Conservation (phyloP, 192 early-diverging fungal species). For the Backusella morwellensis region DNA sequence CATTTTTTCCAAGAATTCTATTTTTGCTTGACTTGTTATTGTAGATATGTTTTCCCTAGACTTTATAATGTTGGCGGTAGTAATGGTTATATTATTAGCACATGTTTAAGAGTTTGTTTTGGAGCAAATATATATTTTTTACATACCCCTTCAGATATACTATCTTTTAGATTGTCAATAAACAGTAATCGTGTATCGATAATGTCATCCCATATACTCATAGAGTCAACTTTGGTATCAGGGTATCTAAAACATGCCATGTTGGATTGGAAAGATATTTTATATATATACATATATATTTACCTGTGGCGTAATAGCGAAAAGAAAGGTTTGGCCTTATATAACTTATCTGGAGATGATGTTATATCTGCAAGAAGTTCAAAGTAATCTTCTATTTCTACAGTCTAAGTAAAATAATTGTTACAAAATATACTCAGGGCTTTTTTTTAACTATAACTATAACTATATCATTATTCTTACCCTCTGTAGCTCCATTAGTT, state of each 20-base stretch:
- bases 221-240: slow-evolving; percentile 41
- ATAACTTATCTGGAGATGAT: background rate
- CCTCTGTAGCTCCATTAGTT: slow-evolving; percentile 40
- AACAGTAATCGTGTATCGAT: slow-evolving; percentile 45
- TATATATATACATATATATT: background rate
- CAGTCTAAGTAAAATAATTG: slow-evolving; percentile 28
- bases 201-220: slow-evolving; percentile 64
- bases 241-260: slow-evolving; percentile 41
- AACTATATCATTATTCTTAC: slow-evolving; percentile 23
- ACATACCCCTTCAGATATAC: background rate
- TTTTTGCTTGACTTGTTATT: slow-evolving; percentile 21
- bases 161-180: slow-evolving; percentile 36
- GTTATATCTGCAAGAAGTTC: slow-evolving; percentile 7
- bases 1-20: slow-evolving; percentile 40
- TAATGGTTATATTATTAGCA: background rate
- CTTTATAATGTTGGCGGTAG: background rate
- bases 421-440: background rate
- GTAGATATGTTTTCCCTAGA: background rate
- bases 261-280: background rate
- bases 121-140: background rate
- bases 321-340: slow-evolving; percentile 11
- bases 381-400: slow-evolving; percentile 58
- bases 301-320: background rate
- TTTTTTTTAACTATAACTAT: background rate
- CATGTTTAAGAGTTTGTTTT: background rate